Conservation (phyloP, 2,329 filamentous ascomycete genomes). For the Cladophialophora immunda region DNA sequence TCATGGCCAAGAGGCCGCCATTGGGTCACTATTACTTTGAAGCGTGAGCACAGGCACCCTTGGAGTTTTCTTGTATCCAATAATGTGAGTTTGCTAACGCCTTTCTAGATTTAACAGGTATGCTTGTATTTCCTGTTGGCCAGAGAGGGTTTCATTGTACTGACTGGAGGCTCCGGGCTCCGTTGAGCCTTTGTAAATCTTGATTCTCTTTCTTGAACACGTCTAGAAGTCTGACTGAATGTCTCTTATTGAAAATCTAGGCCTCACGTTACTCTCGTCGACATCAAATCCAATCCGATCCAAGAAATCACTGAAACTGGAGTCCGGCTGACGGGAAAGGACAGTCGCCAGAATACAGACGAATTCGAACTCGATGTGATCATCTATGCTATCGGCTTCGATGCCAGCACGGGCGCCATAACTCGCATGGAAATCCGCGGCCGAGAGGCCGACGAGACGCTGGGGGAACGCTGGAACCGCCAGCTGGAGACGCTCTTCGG, state of each 20-base stretch:
- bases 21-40: conserved; percentile 63
- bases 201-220: no score
- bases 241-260: no score
- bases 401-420: conserved; percentile 52
- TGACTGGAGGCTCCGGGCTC: no score
- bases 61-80: no score
- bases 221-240: no score
- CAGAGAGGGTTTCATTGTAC: no score
- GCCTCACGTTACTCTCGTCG: conserved; percentile 54
- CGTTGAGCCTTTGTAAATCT: no score
- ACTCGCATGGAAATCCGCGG: conserved; percentile 51
- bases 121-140: no score
- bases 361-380: conserved; percentile 51
- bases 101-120: no score
- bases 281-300: conserved; percentile 4
- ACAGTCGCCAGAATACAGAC: no score
- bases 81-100: no score
- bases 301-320: conserved; percentile 43
- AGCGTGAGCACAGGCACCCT: conserved; percentile 44
- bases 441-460: conserved; percentile 41
- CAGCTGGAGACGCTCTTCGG: conserved; percentile 53
- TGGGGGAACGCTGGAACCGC: no score
- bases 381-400: conserved; percentile 54
- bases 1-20: conserved; percentile 60
- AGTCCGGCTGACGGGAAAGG: conserved; percentile 51